Conservation (phyloP, 495 filamentous ascomycete genomes). For the Penicillium steckii region DNA sequence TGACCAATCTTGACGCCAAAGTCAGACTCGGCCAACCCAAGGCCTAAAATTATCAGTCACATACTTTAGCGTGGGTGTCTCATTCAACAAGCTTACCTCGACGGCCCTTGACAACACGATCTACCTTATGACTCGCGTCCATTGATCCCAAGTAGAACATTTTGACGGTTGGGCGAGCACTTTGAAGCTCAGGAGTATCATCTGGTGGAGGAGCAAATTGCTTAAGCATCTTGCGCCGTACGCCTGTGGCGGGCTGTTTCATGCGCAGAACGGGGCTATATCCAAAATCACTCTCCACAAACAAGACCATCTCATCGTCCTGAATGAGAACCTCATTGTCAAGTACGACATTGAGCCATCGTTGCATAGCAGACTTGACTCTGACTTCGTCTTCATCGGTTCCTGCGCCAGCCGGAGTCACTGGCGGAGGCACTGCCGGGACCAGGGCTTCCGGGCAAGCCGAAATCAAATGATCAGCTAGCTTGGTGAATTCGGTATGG, state of each 20-base stretch:
- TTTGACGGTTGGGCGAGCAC: slow-evolving; percentile 88
- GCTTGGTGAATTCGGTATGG: slow-evolving; percentile 92
- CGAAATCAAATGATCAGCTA: slow-evolving; percentile 90
- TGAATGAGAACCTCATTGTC: slow-evolving; percentile 88
- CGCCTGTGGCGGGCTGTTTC: slow-evolving; percentile 96
- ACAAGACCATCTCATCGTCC: slow-evolving; percentile 95
- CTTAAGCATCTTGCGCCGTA: slow-evolving; percentile 91
- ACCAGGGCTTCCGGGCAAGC: slow-evolving; percentile 97
- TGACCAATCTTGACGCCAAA: slow-evolving; percentile 84
- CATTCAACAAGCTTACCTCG: slow-evolving; percentile 62
- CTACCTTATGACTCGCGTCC: slow-evolving; percentile 93
- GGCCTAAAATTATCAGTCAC: slow-evolving; percentile 51
- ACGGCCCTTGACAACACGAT: slow-evolving; percentile 86
- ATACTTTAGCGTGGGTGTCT: neutral
- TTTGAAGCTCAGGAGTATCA: slow-evolving; percentile 91
- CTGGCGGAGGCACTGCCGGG: slow-evolving; percentile 86
- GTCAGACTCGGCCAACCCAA: slow-evolving; percentile 90
- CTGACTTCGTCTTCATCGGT: slow-evolving; percentile 95
- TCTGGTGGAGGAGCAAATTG: slow-evolving; percentile 98
- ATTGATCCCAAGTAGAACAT: slow-evolving; percentile 93
- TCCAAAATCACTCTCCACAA: slow-evolving; percentile 97
- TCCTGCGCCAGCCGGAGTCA: slow-evolving; percentile 90
- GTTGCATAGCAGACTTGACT: slow-evolving; percentile 83
- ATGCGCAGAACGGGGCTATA: slow-evolving; percentile 93
- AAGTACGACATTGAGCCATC: slow-evolving; percentile 93